Evolutionary conservation across 2,329 filamentous ascomycete genomes (phyloP), one percentile per base, ranked within the genome.

Genomic region (Neurospora sp.): DNA sequence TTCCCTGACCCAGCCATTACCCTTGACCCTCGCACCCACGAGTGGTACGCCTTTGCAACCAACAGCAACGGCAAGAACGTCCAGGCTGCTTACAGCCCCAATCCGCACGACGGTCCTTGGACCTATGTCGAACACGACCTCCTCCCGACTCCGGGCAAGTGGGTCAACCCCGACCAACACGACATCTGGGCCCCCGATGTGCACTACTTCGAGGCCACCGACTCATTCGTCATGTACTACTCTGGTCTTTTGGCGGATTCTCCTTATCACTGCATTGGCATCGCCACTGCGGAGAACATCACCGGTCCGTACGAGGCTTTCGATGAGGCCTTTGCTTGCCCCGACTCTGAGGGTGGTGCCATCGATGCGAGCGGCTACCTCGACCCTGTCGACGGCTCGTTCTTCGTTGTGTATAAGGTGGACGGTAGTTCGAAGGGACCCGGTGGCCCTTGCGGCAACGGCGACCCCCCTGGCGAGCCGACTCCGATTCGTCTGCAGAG

Each of bases 341-440:
- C 84, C 0, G 75, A 83, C 0, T 79, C 80, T 5, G 75, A 81
- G 68, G 88, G 89, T 23, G 89, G 89, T 40, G 84, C 87, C 19
- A 91, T 91, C 74, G 89, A 91, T 74, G 81, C 89, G 0, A 81
- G 85, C 0, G 87, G 86, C 3, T 91, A 90, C 78, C 74, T 79
- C 11, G 89, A 91, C 75, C 76, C 77, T 11, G 82, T 84, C 62
- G 79, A 77, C 23, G 85, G 85, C 38, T 82, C 77, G 39, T 82
- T 84, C 6, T 91, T 89, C 75, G 82, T 91, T 5, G 79, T 86
- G 10, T 91, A 89, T 80, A 91, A 91, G 77, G 81, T 90, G 0
- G 89, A 91, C 77, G 89, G 89, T 43, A 91, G 90, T 78, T 82
- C 81, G 70, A 78, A 85, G 42, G 80, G 80, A 4, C 70, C 77